Evolutionary conservation across 768 basidiomycete genomes (phyloP).

Genomic region (Kwoniella sp.): DNA sequence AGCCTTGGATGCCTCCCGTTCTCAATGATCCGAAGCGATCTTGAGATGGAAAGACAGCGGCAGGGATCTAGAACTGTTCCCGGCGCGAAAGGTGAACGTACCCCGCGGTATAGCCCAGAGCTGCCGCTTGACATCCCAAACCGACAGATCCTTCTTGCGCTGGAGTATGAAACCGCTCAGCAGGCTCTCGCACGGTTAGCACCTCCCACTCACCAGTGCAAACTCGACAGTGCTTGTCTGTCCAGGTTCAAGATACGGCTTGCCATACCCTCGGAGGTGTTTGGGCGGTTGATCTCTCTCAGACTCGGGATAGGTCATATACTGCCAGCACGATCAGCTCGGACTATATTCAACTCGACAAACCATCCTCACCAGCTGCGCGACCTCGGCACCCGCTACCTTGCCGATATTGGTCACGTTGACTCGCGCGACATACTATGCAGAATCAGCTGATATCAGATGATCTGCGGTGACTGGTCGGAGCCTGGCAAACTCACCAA

Average conservation of each 20-base stretch:
- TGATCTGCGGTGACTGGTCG: background rate
- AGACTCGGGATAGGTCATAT: conserved; percentile 41
- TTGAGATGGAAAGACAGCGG: conserved; percentile 13
- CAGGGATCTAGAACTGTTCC: conserved; percentile 46
- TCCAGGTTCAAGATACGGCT: conserved; percentile 37
- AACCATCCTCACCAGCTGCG: conserved; percentile 51
- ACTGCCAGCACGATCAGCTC: conserved; percentile 25
- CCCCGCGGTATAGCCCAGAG: conserved; percentile 71
- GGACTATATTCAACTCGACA: no score
- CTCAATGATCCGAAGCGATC: background rate
- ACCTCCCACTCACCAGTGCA: conserved; percentile 41
- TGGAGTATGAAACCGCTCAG: conserved; percentile 2
- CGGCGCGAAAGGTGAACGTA: conserved; percentile 61
- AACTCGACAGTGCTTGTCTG: conserved; percentile 36
- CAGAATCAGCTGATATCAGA: background rate
- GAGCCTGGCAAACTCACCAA: conserved; percentile 24
- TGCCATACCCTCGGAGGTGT: conserved; percentile 48
- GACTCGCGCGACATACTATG: conserved; percentile 34
- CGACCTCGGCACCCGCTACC: conserved; percentile 46
- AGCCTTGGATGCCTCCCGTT: no score
- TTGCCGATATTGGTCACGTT: conserved; percentile 50
- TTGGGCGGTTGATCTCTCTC: conserved; percentile 43
- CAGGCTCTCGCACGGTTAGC: no score
- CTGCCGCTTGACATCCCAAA: conserved; percentile 73
- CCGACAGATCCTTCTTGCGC: conserved; percentile 48